A percentile compares a stretch with the other conserved stretches of the same genome.
Conservation (phyloP, 2,329 filamentous ascomycete genomes). For the Magnaporthales sp. region DNA sequence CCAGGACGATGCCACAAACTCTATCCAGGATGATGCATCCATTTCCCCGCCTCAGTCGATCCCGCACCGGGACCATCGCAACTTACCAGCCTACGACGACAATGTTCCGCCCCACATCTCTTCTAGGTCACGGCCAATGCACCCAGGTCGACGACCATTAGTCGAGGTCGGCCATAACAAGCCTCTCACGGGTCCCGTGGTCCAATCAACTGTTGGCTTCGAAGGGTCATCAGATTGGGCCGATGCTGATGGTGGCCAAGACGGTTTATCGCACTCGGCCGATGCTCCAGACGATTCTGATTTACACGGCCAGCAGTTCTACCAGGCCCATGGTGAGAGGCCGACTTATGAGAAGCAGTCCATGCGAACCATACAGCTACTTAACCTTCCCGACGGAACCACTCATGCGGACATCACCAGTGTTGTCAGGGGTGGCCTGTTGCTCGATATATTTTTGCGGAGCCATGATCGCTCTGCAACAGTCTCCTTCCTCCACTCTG, state of each 20-base stretch:
- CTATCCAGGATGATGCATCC: slow-evolving; percentile 11
- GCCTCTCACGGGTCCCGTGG: background rate
- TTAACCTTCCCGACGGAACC: slow-evolving; percentile 50
- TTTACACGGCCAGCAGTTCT: slow-evolving; percentile 9
- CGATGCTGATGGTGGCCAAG: slow-evolving; percentile 6
- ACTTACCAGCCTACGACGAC: background rate
- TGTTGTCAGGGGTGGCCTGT: slow-evolving; percentile 58
- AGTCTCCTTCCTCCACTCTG: slow-evolving; percentile 61
- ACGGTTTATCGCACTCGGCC: background rate
- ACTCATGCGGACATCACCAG: slow-evolving; percentile 58
- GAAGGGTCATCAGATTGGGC: slow-evolving; percentile 5
- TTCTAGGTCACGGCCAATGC: background rate
- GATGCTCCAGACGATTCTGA: slow-evolving; percentile 2
- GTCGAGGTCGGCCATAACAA: background rate
- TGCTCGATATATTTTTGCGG: slow-evolving; percentile 61
- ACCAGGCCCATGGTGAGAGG: slow-evolving; percentile 9
- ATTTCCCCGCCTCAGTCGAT: background rate
- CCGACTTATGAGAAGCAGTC: slow-evolving; percentile 27
- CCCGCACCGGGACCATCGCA: background rate
- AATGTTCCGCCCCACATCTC: background rate
- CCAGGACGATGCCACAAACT: slow-evolving; percentile 16
- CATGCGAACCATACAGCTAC: slow-evolving; percentile 52
- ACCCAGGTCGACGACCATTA: background rate
- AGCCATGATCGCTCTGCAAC: slow-evolving; percentile 48
- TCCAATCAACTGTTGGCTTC: background rate